Base-by-base conservation (phyloP, 441 rosid species). In the Macaranga tanarius region DNA sequence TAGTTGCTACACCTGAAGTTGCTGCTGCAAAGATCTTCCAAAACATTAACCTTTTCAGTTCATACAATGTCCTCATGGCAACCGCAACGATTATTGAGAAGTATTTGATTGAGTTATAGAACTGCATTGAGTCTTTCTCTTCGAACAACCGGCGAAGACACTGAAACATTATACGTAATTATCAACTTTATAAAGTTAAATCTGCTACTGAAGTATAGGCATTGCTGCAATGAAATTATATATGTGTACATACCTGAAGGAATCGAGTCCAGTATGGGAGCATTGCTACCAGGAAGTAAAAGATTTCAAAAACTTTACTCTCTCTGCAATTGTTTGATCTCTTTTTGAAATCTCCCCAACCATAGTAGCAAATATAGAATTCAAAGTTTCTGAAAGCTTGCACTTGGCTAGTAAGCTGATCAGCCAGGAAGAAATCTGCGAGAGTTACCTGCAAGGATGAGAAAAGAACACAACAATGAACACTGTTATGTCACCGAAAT, bases 331-430 rank as follows among this genome's bases (percentile, higher is more conserved):
- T 80, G 83, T 88, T 84, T 55, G 76, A 65, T 76, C 97, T 86
- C 67, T 67, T 85, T 64, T 11, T 80, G 80, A 88, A 90, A 75
- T 91, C 86, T 1, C 92, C 96, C 90, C 92, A 91, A n/a, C 81
- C 91, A 56, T 90, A 93, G 73, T 93, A 90, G 75, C 98, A 93
- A 56, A 85, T 65, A 63, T 86, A 93, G 85, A 93, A 88, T 76
- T 87, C 71, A 54, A 93, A 70, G 75, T 81, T 84, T 81, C 98
- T 81, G 16, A 93, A 77, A 52, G 89, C 85, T 85, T 91, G 97
- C 61, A 93, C 94, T 90, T 92, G 97, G 82, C 90, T 86, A 15
- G 98, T 93, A 23, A 93, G 78, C 50, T 93, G 98, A 78, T 93
- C 94, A 25, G 92, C 96, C 63, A 91, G 87, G 87, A 93, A 87